Conservation (phyloP, 2,329 filamentous ascomycete genomes). For the Sporothrix humicola region DNA sequence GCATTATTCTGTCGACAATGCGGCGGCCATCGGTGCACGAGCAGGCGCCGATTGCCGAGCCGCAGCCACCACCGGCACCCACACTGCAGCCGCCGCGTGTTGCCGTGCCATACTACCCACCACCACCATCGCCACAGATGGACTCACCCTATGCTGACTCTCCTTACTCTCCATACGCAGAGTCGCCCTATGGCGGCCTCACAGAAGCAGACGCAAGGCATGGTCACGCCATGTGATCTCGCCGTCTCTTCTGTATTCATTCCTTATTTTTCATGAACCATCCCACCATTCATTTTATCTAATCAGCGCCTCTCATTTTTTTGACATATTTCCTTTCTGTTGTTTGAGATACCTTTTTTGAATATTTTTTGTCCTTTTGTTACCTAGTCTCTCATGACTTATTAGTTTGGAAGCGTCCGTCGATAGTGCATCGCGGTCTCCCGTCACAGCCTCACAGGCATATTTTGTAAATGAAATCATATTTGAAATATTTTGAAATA, state of each 20-base stretch:
- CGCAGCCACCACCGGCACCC: constrained; percentile 43
- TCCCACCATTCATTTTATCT: constrained; percentile 18
- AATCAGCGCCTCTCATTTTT: constrained; percentile 20
- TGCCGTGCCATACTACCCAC: constrained; percentile 32
- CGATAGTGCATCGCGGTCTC: constrained; percentile 36
- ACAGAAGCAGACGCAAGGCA: constrained; percentile 34
- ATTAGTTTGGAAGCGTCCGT: constrained; percentile 27
- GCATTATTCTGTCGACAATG: constrained; percentile 42
- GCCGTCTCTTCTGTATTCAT: neutral
- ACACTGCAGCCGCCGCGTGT: constrained; percentile 53
- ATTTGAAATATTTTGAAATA: neutral
- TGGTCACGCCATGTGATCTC: constrained; percentile 28
- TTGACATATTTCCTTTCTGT: neutral
- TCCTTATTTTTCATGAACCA: neutral
- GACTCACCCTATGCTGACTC: constrained; percentile 19
- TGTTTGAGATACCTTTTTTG: constrained; percentile 26
- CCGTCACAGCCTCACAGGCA: constrained; percentile 6
- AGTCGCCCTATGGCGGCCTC: constrained; percentile 29
- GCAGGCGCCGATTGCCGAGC: constrained; percentile 38
- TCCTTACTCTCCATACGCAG: neutral
- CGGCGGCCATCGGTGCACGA: neutral
- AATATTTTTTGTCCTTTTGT: neutral
- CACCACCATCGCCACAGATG: constrained; percentile 29
- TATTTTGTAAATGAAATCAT: neutral
- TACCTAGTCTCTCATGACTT: neutral